These are phyloP conservation scores for Huntiella abstrusa DNA, from an alignment of 2,329 filamentous ascomycete species.

Conservation along the genomic window DNA sequence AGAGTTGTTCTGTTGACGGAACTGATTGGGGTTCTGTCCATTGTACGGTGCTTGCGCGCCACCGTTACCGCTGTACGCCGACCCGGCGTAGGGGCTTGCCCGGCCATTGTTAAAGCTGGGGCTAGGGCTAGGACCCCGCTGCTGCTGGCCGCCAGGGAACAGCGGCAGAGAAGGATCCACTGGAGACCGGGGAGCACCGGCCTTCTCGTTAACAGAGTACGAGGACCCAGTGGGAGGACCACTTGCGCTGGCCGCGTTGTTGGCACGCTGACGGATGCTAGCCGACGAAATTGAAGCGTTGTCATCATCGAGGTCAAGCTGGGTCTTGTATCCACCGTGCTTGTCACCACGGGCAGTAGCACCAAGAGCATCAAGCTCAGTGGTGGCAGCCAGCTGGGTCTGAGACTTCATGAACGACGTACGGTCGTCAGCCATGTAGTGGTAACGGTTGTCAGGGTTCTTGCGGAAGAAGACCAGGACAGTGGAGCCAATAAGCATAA, in stretches of 20 bases:
- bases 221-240: conserved; percentile 14
- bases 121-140: conserved; percentile 19
- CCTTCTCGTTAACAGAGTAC: conserved; percentile 13
- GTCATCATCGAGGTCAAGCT: conserved; percentile 21
- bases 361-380: conserved; percentile 76
- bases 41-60: conserved; percentile 15
- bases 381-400: conserved; percentile 55
- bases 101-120: conserved; percentile 12
- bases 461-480: conserved; percentile 62
- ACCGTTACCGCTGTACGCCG: conserved; percentile 16
- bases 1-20: conserved; percentile 21
- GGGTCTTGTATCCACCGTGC: conserved; percentile 25
- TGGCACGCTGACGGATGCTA: conserved; percentile 20
- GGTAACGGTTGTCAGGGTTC: conserved; percentile 87
- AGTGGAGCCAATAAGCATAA: conserved; percentile 52
- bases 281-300: conserved; percentile 23
- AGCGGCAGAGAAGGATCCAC: conserved; percentile 25
- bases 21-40: conserved; percentile 17
- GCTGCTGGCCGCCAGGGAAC: conserved; percentile 21
- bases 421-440: conserved; percentile 90
- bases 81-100: conserved; percentile 19
- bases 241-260: conserved; percentile 16
- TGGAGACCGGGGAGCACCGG: conserved; percentile 19
- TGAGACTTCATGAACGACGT: conserved; percentile 96
- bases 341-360: conserved; percentile 78